These are phyloP conservation scores for Endogone sp. DNA, from an alignment of 192 early-diverging fungal genomes.

Conservation along the genomic window DNA sequence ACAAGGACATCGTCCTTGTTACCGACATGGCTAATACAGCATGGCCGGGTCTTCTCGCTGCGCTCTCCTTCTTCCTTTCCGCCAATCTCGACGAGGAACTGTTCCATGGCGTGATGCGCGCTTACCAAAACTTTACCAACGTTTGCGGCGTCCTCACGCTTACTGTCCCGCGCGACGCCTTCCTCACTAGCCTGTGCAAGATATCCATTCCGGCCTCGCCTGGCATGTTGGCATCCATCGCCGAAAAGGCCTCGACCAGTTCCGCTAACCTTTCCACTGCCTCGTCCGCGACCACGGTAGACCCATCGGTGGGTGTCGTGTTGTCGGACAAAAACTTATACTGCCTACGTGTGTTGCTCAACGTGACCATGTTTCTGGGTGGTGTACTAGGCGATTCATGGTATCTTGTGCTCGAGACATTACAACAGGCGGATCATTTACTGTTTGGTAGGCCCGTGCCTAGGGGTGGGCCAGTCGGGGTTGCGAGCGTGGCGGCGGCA, in stretches of 20 bases:
- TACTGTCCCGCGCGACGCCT: constrained; percentile 75
- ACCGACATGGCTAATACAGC: constrained; percentile 73
- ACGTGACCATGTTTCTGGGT: constrained; percentile 69
- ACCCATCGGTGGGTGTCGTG: constrained; percentile 34
- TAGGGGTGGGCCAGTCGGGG: background rate
- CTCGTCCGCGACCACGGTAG: constrained; percentile 16
- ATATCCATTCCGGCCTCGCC: constrained; percentile 67
- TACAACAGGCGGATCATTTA: constrained; percentile 74
- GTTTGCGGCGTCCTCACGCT: constrained; percentile 80
- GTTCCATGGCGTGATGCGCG: constrained; percentile 65
- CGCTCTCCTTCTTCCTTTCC: constrained; percentile 71
- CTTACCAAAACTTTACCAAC: constrained; percentile 72
- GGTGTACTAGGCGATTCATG: constrained; percentile 76
- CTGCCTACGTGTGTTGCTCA: constrained; percentile 68
- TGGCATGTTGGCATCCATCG: constrained; percentile 5
- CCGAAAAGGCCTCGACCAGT: background rate
- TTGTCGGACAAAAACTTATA: constrained; percentile 76
- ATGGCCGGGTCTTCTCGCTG: constrained; percentile 78
- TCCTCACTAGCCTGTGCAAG: constrained; percentile 83
- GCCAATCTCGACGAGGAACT: constrained; percentile 80
- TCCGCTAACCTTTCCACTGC: background rate
- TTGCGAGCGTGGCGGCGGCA: background rate
- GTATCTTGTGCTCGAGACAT: constrained; percentile 83
- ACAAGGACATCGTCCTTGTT: constrained; percentile 53
- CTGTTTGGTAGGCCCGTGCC: constrained; percentile 25